Conservation (phyloP, 306 rosid species). For the Senna tora region DNA sequence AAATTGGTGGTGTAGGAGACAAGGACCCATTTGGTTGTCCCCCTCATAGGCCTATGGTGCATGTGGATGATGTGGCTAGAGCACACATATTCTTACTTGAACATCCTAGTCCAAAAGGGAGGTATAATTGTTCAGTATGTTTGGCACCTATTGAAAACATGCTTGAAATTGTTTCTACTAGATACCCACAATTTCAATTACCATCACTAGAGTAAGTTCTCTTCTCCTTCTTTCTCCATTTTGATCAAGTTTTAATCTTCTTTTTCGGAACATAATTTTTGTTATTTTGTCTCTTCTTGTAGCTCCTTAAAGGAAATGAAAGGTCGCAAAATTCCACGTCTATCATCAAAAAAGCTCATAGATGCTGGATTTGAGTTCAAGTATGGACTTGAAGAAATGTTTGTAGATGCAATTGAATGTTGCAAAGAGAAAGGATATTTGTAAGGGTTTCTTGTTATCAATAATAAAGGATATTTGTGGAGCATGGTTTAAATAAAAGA, state of each 20-base stretch:
- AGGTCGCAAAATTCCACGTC: not conserved
- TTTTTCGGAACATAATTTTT: not conserved
- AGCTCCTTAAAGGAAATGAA: slow-evolving; percentile 38
- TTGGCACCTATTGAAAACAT: slow-evolving; percentile 26
- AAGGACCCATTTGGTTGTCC: not conserved
- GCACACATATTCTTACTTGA: slow-evolving; percentile 55
- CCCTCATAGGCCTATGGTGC: slow-evolving; percentile 40
- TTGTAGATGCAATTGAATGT: slow-evolving; percentile 44
- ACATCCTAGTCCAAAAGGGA: slow-evolving; percentile 44
- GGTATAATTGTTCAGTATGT: slow-evolving; percentile 52
- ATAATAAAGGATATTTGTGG: no score
- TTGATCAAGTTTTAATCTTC: not conserved
- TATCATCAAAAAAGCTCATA: slow-evolving; percentile 50
- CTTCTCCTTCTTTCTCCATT: no score
- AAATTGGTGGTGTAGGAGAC: no score
- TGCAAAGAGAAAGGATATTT: slow-evolving; percentile 51
- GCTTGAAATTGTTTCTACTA: slow-evolving; percentile 35
- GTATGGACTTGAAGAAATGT: slow-evolving; percentile 46
- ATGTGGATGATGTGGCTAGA: slow-evolving; percentile 54
- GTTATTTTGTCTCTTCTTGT: not conserved
- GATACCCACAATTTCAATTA: slow-evolving; percentile 42
- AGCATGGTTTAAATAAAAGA: no score
- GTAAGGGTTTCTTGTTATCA: not conserved
- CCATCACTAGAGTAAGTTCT: slow-evolving; percentile 54
- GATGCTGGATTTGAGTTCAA: slow-evolving; percentile 48